A percentile compares a stretch with the other conserved stretches of the same genome.
phyloP scores from a whole-genome alignment of 192 early-diverging fungal genomes.

The Oehlia diaphana region DNA sequence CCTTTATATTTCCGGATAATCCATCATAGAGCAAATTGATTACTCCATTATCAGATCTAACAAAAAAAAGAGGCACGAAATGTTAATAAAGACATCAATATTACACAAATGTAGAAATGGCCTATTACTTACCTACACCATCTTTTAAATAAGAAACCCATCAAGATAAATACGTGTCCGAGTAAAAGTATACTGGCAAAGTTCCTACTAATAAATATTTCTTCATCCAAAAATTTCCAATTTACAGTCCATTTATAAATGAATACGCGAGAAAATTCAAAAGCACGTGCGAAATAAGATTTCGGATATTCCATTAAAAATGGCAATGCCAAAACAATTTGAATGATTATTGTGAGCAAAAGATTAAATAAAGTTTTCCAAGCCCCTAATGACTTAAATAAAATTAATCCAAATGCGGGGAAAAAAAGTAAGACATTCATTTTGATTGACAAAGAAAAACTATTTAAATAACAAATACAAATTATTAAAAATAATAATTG shows the following conservation, averaged over 20 bases:
- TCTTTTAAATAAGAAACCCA: slow-evolving; percentile 54
- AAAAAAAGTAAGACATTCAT: slow-evolving; percentile 95
- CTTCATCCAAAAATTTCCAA: slow-evolving; percentile 81
- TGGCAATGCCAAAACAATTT: slow-evolving; percentile 43
- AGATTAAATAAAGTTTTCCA: slow-evolving; percentile 51
- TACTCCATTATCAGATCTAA: slow-evolving; percentile 39
- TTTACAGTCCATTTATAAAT: slow-evolving; percentile 95
- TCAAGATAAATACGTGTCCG: slow-evolving; percentile 62
- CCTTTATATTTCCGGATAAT: slow-evolving; percentile 1
- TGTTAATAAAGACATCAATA: background rate
- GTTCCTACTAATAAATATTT: slow-evolving; percentile 60
- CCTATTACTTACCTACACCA: slow-evolving; percentile 52
- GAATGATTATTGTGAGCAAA: slow-evolving; percentile 45
- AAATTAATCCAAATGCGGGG: slow-evolving; percentile 76
- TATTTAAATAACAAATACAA: slow-evolving; percentile 38
- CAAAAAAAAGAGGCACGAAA: background rate
- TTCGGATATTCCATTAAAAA: slow-evolving; percentile 44
- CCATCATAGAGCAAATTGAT: slow-evolving; percentile 33
- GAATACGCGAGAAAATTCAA: slow-evolving; percentile 88
- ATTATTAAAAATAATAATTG: background rate
- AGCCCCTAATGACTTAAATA: slow-evolving; percentile 53
- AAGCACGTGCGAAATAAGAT: slow-evolving; percentile 75
- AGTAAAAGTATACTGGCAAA: slow-evolving; percentile 64
- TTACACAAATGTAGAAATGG: background rate
- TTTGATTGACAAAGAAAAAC: slow-evolving; percentile 84